Percentiles rank a stretch among this genome's conserved stretches.
These are phyloP conservation scores for Saussurea involucrata DNA, from an alignment of 129 eudicot genomes.

Conservation along the genomic window DNA sequence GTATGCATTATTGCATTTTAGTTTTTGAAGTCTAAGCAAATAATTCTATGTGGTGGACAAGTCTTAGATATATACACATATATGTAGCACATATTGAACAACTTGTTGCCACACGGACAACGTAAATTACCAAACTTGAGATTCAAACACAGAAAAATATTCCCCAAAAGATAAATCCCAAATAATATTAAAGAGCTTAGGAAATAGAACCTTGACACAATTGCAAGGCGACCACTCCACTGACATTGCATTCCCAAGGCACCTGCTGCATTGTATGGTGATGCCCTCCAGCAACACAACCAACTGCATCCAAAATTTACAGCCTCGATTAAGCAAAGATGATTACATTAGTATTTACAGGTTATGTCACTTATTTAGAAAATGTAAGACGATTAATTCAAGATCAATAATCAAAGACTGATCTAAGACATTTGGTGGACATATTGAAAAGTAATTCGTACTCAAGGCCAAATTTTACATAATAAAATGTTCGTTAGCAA, in stretches of 20 bases:
- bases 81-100: neutral
- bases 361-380: neutral
- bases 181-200: neutral
- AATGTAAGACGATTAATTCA: neutral
- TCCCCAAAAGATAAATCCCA: neutral
- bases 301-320: neutral
- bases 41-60: neutral
- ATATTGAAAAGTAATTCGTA: neutral
- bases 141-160: neutral
- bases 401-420: neutral
- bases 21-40: neutral
- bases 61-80: neutral
- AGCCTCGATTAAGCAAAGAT: neutral
- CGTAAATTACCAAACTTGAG: neutral
- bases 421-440: neutral
- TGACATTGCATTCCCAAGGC: neutral
- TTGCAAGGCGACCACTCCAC: neutral
- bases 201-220: conserved; percentile 1
- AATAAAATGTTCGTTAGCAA: neutral
- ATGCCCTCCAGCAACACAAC: conserved; percentile 1
- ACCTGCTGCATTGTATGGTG: neutral
- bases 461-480: neutral
- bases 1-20: neutral
- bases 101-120: neutral
- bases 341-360: neutral